A percentile compares a stretch with the other conserved stretches of the same genome.
Evolutionary conservation across 768 basidiomycete genomes (phyloP).

Genomic region (Boletales sp.): DNA sequence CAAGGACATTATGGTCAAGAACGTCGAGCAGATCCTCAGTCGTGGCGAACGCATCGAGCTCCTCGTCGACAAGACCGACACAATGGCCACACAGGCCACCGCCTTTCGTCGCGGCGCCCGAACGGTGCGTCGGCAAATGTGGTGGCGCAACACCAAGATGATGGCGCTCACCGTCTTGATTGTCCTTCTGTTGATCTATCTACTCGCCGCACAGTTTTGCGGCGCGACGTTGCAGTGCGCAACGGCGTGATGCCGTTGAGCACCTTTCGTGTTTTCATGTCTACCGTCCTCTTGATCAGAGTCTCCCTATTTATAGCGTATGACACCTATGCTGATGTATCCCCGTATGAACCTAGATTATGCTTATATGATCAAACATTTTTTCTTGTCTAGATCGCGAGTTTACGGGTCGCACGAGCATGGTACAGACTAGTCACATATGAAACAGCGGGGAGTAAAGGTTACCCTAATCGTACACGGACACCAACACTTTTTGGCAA

Average conservation of each 20-base stretch:
- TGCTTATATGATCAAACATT: neutral
- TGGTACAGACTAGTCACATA: slow-evolving; percentile 6
- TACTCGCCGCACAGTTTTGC: slow-evolving; percentile 87
- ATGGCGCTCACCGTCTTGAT: slow-evolving; percentile 67
- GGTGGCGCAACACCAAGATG: slow-evolving; percentile 81
- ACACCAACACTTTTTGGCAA: neutral
- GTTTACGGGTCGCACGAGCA: neutral
- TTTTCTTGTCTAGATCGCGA: neutral
- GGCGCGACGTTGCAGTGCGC: slow-evolving; percentile 75
- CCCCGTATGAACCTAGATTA: neutral
- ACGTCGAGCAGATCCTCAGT: slow-evolving; percentile 93
- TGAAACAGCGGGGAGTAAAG: slow-evolving; percentile 7
- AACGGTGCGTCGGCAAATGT: slow-evolving; percentile 79
- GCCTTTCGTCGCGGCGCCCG: slow-evolving; percentile 89
- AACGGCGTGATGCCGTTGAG: neutral
- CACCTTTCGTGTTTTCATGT: neutral
- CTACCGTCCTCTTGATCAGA: neutral
- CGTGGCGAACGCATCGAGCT: slow-evolving; percentile 95
- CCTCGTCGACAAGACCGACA: slow-evolving; percentile 95
- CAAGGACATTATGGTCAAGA: slow-evolving; percentile 98
- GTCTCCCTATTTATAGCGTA: slow-evolving; percentile 6
- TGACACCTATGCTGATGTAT: slow-evolving; percentile 8
- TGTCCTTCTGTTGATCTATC: slow-evolving; percentile 70
- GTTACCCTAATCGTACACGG: slow-evolving; percentile 12
- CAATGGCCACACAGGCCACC: slow-evolving; percentile 89